Conservation (phyloP, 257 asterid species). For the Scutellaria minor region DNA sequence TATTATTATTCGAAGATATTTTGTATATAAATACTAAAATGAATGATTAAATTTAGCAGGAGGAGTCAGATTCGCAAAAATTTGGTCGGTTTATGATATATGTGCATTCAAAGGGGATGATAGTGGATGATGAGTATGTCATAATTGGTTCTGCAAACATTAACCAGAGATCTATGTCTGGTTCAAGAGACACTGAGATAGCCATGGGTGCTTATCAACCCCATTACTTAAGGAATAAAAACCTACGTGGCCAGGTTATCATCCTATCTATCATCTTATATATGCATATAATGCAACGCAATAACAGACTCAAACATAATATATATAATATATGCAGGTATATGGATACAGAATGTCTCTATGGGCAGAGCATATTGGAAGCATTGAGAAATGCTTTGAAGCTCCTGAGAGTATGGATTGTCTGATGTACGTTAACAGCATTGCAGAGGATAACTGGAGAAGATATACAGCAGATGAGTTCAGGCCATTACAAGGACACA, state of each 20-base stretch:
- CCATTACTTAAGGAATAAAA: background rate
- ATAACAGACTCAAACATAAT: no score
- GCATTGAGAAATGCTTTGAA: background rate
- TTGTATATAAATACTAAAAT: no score
- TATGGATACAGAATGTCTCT: no score
- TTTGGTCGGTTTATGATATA: background rate
- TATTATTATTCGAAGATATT: no score
- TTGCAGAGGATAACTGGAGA: conserved; percentile 4
- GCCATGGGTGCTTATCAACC: background rate
- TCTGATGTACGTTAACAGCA: background rate
- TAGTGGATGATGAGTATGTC: conserved; percentile 1
- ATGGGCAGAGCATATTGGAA: background rate
- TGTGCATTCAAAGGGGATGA: conserved; percentile 10
- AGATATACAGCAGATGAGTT: background rate
- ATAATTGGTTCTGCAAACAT: background rate
- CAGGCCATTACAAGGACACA: conserved; percentile 11
- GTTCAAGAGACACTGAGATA: background rate
- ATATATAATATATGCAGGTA: no score
- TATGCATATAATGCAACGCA: no score
- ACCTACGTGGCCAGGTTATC: no score
- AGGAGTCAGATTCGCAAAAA: background rate
- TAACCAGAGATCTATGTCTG: background rate
- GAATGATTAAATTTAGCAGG: background rate
- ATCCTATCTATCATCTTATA: no score
- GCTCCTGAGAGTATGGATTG: background rate